These are phyloP conservation scores for Limtongia smithiae DNA, from an alignment of 805 yeast genomes.

Conservation along the genomic window DNA sequence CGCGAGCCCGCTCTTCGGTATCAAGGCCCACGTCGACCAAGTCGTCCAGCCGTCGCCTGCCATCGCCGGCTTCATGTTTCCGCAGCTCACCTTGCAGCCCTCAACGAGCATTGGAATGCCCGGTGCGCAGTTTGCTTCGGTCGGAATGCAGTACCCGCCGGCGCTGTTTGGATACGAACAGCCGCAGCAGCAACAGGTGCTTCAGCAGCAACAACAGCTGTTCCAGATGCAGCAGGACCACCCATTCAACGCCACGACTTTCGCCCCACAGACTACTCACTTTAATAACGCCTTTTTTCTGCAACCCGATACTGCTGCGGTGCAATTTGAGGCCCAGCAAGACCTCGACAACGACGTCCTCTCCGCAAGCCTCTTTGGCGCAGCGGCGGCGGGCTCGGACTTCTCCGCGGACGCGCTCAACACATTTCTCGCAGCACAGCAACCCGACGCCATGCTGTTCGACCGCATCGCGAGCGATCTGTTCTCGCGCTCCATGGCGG, in stretches of 20 bases:
- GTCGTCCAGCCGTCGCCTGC: too few relatives aligned
- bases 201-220: slow-evolving; percentile 23
- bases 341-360: neutral
- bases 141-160: slow-evolving; percentile 26
- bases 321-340: too few relatives aligned
- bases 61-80: too few relatives aligned
- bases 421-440: neutral
- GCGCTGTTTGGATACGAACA: slow-evolving; percentile 27
- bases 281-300: too few relatives aligned
- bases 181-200: slow-evolving; percentile 33
- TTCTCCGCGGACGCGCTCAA: neutral
- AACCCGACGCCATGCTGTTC: neutral
- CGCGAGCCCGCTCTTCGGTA: too few relatives aligned
- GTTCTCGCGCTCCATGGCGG: neutral
- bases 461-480: slow-evolving; percentile 2
- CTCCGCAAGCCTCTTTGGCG: neutral
- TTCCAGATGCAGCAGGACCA: neutral
- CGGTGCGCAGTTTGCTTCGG: too few relatives aligned
- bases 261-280: too few relatives aligned
- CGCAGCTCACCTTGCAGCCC: neutral
- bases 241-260: too few relatives aligned
- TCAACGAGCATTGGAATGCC: too few relatives aligned
- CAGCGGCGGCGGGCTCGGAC: neutral
- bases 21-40: too few relatives aligned
- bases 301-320: too few relatives aligned